These are phyloP conservation scores for Xylaria nigripes DNA, from an alignment of 495 filamentous ascomycete species.

Conservation along the genomic window DNA sequence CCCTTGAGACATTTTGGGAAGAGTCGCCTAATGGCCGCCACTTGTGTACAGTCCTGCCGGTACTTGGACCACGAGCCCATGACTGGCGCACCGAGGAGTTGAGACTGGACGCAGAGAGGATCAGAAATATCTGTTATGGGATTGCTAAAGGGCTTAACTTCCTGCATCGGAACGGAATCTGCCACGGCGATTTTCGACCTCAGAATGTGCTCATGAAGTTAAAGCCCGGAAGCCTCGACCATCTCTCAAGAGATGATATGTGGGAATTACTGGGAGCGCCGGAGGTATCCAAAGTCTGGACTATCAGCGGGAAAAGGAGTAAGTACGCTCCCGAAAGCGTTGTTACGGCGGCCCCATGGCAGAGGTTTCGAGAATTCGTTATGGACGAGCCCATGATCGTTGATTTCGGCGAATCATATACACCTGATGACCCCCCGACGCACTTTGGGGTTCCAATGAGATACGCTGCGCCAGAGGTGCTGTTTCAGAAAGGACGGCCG, in stretches of 20 bases:
- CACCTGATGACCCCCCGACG: not conserved
- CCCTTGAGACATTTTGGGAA: constrained; percentile 1
- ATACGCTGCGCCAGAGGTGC: constrained; percentile 15
- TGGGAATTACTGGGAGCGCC: not conserved
- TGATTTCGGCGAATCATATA: constrained; percentile 20
- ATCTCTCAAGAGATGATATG: constrained; percentile 11
- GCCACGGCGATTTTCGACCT: constrained; percentile 22
- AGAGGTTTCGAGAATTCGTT: not conserved
- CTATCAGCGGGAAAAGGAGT: not conserved
- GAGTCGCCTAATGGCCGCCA: constrained; percentile 7
- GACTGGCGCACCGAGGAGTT: not conserved
- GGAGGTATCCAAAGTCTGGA: not conserved
- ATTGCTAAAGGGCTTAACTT: constrained; percentile 11
- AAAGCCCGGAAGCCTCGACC: constrained; percentile 11
- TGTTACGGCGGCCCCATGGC: constrained; percentile 1
- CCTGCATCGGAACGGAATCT: constrained; percentile 12
- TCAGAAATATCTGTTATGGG: constrained; percentile 23
- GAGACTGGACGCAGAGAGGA: not conserved
- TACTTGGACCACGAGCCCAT: constrained; percentile 8
- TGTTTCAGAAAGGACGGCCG: constrained; percentile 3
- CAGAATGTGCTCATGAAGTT: constrained; percentile 19
- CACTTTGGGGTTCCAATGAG: constrained; percentile 5
- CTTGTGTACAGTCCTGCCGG: constrained; percentile 11
- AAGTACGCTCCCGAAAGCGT: constrained; percentile 13
- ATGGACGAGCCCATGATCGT: constrained; percentile 10